These are phyloP conservation scores for Colletotrichum graminicola DNA, from an alignment of 2,329 filamentous ascomycete species.

Conservation along the genomic window DNA sequence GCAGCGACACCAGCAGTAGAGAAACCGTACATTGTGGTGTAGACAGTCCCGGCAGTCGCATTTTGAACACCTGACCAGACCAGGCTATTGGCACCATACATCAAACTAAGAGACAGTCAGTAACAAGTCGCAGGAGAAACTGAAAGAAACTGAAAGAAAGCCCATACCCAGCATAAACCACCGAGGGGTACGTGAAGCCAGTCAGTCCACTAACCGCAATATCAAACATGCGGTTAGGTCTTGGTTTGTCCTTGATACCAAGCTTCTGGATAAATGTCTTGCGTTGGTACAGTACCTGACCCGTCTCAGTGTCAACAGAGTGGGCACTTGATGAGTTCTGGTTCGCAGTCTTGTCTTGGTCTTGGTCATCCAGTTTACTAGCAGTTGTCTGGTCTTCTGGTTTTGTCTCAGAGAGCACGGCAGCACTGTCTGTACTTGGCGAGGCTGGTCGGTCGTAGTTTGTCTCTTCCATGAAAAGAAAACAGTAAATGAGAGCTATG, in stretches of 20 bases:
- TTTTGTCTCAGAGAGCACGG: neutral
- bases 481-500: slow-evolving; percentile 54
- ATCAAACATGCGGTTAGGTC: slow-evolving; percentile 54
- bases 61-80: slow-evolving; percentile 51
- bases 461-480: slow-evolving; percentile 72
- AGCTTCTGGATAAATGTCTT: slow-evolving; percentile 54
- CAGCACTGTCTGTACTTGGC: neutral
- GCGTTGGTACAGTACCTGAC: slow-evolving; percentile 49
- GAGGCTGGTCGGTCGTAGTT: slow-evolving; percentile 58
- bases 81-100: slow-evolving; percentile 51
- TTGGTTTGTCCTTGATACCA: slow-evolving; percentile 49
- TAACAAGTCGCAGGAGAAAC: too few relatives aligned
- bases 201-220: slow-evolving; percentile 50
- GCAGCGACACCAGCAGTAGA: slow-evolving; percentile 43
- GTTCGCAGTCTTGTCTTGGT: neutral
- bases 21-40: slow-evolving; percentile 49
- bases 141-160: neutral
- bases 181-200: slow-evolving; percentile 48
- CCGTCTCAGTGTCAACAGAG: slow-evolving; percentile 45
- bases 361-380: neutral
- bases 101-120: slow-evolving; percentile 41
- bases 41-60: slow-evolving; percentile 49
- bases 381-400: neutral
- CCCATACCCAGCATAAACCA: slow-evolving; percentile 55
- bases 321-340: neutral